phyloP scores from a whole-genome alignment of 345 rosid genomes.

The Pugionium cornutum region DNA sequence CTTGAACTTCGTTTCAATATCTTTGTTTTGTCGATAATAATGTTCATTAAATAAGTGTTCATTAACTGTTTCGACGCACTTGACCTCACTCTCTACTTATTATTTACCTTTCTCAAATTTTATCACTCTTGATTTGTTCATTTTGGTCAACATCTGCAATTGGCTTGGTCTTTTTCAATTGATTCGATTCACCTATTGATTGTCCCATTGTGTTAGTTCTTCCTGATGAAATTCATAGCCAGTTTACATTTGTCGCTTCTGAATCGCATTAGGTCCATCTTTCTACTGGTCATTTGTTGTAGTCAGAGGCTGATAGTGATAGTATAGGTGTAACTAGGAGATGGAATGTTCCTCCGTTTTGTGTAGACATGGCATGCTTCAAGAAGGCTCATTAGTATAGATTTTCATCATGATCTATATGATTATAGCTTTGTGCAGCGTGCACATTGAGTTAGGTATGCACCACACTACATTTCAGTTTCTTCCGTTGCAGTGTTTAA shows the following conservation, averaged over 20 bases:
- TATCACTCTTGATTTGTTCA: constrained; percentile 13
- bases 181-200: not conserved
- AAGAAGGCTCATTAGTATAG: not conserved
- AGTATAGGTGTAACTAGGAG: no score
- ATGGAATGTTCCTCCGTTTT: no score
- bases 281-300: no score
- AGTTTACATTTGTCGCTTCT: not conserved
- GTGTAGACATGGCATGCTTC: not conserved
- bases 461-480: not conserved
- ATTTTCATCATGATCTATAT: not conserved
- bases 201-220: not conserved
- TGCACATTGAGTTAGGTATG: constrained; percentile 1
- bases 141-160: no score
- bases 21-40: constrained; percentile 36
- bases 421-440: constrained; percentile 9
- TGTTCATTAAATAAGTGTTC: constrained; percentile 29
- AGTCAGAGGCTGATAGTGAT: no score
- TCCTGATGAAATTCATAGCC: no score
- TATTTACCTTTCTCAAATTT: constrained; percentile 19
- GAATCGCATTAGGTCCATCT: constrained; percentile 8
- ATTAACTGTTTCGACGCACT: not conserved
- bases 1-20: not conserved
- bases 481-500: not conserved
- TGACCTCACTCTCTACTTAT: constrained; percentile 7
- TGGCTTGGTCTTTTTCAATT: constrained; percentile 1